Conservation (phyloP, 2,329 filamentous ascomycete genomes). For the Fusarium poae region DNA sequence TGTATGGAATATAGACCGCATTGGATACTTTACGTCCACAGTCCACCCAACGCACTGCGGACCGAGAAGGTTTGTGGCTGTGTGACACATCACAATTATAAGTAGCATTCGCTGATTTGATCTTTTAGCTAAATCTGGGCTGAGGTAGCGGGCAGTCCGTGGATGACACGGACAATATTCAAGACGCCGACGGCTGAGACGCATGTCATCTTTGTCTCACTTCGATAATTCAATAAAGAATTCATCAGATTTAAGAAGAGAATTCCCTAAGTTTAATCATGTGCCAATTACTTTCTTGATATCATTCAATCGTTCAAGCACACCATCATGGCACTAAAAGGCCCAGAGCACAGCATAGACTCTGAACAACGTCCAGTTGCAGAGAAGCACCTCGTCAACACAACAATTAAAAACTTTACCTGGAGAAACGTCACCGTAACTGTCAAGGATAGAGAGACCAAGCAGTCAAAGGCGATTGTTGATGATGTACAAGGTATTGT, state of each 20-base stretch:
- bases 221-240: neutral
- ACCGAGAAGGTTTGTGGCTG: neutral
- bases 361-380: conserved; percentile 46
- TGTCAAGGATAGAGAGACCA: conserved; percentile 78
- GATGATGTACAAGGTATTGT: conserved; percentile 73
- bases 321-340: conserved; percentile 16
- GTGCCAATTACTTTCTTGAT: neutral
- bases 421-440: conserved; percentile 77
- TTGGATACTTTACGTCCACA: neutral
- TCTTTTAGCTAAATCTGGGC: neutral
- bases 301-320: neutral
- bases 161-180: conserved; percentile 24
- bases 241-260: neutral
- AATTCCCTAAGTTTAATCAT: neutral
- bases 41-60: neutral
- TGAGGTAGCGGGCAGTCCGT: neutral
- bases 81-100: neutral
- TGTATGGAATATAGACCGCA: neutral
- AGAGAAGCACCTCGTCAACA: conserved; percentile 70
- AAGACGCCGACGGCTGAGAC: conserved; percentile 23
- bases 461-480: conserved; percentile 73
- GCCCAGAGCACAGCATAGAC: conserved; percentile 39
- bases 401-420: conserved; percentile 71
- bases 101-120: neutral
- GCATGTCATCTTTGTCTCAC: neutral